Percentiles rank a stretch among this genome's conserved stretches.
Conservation (phyloP, 2,329 filamentous ascomycete genomes). For the Tothia fuscella region DNA sequence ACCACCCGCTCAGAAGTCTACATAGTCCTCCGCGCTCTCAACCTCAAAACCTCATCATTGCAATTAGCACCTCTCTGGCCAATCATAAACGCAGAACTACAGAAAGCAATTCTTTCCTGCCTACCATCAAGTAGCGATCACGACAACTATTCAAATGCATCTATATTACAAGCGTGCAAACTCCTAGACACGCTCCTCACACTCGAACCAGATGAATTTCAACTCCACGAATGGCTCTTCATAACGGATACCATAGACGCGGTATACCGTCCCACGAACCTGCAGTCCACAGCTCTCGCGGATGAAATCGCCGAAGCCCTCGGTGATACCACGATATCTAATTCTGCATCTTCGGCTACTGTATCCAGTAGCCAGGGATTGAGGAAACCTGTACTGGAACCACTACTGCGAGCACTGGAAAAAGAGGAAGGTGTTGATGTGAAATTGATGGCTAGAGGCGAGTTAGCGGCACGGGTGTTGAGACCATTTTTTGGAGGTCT, state of each 20-base stretch:
- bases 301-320: slow-evolving; percentile 77
- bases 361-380: slow-evolving; percentile 18
- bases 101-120: slow-evolving; percentile 65
- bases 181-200: slow-evolving; percentile 81
- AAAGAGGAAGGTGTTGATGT: slow-evolving; percentile 19
- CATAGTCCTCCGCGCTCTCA: slow-evolving; percentile 71
- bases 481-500: slow-evolving; percentile 83
- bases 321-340: slow-evolving; percentile 29
- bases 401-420: slow-evolving; percentile 21
- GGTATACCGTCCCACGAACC: slow-evolving; percentile 64
- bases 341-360: slow-evolving; percentile 13
- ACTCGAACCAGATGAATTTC: slow-evolving; percentile 85
- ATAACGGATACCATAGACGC: slow-evolving; percentile 95
- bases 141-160: slow-evolving; percentile 64
- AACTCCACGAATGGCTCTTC: slow-evolving; percentile 96
- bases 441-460: slow-evolving; percentile 41
- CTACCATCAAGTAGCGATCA: slow-evolving; percentile 54
- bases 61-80: slow-evolving; percentile 85
- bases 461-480: slow-evolving; percentile 64
- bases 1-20: slow-evolving; percentile 81
- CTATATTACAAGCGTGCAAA: slow-evolving; percentile 84
- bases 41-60: slow-evolving; percentile 64
- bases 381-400: slow-evolving; percentile 29
- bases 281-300: slow-evolving; percentile 61
- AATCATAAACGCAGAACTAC: slow-evolving; percentile 73